These are phyloP conservation scores for Pythium pectinolyticum DNA, from an alignment of 352 stramenopile species.

Conservation along the genomic window DNA sequence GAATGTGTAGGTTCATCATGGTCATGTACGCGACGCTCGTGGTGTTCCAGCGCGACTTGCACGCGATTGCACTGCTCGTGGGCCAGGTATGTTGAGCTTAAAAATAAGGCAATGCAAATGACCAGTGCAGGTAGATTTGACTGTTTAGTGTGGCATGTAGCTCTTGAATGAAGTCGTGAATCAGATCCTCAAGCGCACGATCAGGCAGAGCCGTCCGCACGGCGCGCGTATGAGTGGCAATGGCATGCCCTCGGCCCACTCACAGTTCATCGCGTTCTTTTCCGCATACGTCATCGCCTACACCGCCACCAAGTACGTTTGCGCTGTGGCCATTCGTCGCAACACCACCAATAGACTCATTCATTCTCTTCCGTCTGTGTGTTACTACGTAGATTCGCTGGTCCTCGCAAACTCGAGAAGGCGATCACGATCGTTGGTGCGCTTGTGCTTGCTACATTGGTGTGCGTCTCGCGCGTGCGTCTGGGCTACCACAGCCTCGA, in stretches of 20 bases:
- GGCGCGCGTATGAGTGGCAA: slow-evolving; percentile 62
- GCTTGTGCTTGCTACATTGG: slow-evolving; percentile 45
- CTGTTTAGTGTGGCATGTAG: too few relatives aligned
- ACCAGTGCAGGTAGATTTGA: too few relatives aligned
- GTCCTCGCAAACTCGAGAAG: slow-evolving; percentile 58
- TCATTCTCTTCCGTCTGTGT: too few relatives aligned
- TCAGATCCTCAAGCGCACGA: slow-evolving; percentile 76
- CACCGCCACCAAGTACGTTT: slow-evolving; percentile 60
- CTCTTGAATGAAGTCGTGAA: slow-evolving; percentile 74
- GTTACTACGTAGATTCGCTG: slow-evolving; percentile 29
- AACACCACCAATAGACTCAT: too few relatives aligned
- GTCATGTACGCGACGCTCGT: slow-evolving; percentile 83
- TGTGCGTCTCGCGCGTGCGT: slow-evolving; percentile 73
- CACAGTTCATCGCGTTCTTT: slow-evolving; percentile 85
- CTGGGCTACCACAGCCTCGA: slow-evolving; percentile 77
- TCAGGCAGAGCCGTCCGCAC: slow-evolving; percentile 66
- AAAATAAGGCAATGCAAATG: too few relatives aligned
- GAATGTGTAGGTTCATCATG: slow-evolving; percentile 64
- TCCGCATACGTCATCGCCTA: slow-evolving; percentile 68
- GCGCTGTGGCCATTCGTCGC: too few relatives aligned
- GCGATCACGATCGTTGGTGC: slow-evolving; percentile 52
- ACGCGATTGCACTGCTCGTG: slow-evolving; percentile 67
- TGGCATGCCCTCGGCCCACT: slow-evolving; percentile 81
- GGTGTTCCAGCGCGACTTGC: slow-evolving; percentile 75
- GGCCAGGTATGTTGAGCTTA: too few relatives aligned